phyloP scores from a whole-genome alignment of 2,329 filamentous ascomycete species.

The Periconia macrospinosa region DNA sequence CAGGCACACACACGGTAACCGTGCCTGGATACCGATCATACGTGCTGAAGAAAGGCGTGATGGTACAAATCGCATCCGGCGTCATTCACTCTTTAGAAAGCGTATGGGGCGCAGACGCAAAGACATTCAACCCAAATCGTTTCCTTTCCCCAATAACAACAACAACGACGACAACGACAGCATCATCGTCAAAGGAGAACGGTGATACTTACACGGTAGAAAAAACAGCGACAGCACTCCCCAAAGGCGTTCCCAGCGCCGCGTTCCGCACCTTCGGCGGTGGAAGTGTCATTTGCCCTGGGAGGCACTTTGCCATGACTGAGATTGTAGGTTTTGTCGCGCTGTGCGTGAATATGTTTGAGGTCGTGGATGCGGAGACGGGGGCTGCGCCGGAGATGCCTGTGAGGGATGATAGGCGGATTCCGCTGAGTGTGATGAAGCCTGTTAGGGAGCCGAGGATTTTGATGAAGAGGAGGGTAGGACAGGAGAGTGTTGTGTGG shows the following conservation, averaged over 20 bases:
- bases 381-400: constrained; percentile 8
- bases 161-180: no score
- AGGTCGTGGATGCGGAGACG: constrained; percentile 18
- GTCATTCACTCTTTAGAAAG: constrained; percentile 45
- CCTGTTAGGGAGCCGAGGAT: constrained; percentile 15
- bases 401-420: constrained; percentile 12
- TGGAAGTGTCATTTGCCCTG: constrained; percentile 33
- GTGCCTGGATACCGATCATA: constrained; percentile 29
- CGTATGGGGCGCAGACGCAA: constrained; percentile 49
- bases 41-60: constrained; percentile 45
- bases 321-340: constrained; percentile 33
- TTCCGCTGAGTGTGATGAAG: constrained; percentile 25
- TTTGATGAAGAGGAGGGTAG: constrained; percentile 10
- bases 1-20: constrained; percentile 43
- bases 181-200: no score
- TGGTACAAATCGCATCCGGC: constrained; percentile 50
- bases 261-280: constrained; percentile 35
- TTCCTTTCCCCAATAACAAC: constrained; percentile 35
- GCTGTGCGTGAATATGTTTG: constrained; percentile 27
- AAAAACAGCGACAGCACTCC: constrained; percentile 10
- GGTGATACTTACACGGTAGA: neutral
- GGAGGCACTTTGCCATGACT: constrained; percentile 34
- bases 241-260: constrained; percentile 19
- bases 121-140: constrained; percentile 43
- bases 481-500: constrained; percentile 12